Evolutionary conservation across 2,329 filamentous ascomycete genomes (phyloP), one percentile per base, ranked within the genome.

Genomic region (Neurospora crassa): DNA sequence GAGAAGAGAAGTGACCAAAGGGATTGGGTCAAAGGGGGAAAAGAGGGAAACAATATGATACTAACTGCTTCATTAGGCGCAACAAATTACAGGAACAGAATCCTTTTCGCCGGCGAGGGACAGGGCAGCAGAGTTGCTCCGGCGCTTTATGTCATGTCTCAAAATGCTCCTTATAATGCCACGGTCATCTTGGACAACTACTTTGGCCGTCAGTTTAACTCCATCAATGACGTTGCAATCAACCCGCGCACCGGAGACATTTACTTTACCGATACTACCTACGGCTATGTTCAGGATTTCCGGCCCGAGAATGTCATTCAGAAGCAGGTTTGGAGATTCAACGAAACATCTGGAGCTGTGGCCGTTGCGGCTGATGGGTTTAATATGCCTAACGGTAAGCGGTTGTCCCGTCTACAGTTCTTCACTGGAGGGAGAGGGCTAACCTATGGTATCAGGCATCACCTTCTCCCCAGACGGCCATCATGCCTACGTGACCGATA

Each of bases 231-330:
- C 72, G 82, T 87, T 0, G 82, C 83, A 1, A 76, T 88, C 70
- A 83, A 89, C 74, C 82, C 87, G 40, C 77, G 78, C 12, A 88
- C 85, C 71, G 82, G 83, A n/a, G 84, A 87, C 37, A 79, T 90
- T n/a, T 91, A 89, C 80, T 90, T 91, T 75, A 90, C 88, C 1
- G 88, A 91, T 71, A 85, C 86, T 0, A 82, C 84, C 8, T 90
- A 90, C 74, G 89, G 87, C 3, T 86, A 82, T 72, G 81, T 86
- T 59, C 88, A 90, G 75, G 82, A 86, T 34, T 89, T 90, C 74
- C 82, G 88, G 0, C 85, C 85, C 0, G 74, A 77, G 6, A 87
- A 87, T 0, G 84, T 83, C 0, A 76, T 89, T 12, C 85, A 82
- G 5, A 86, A 85, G 71, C 88, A 90, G 75, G 86, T 90, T 0